Evolutionary conservation across 2,329 filamentous ascomycete species (phyloP).

Genomic region (Sporothrix protearum): DNA sequence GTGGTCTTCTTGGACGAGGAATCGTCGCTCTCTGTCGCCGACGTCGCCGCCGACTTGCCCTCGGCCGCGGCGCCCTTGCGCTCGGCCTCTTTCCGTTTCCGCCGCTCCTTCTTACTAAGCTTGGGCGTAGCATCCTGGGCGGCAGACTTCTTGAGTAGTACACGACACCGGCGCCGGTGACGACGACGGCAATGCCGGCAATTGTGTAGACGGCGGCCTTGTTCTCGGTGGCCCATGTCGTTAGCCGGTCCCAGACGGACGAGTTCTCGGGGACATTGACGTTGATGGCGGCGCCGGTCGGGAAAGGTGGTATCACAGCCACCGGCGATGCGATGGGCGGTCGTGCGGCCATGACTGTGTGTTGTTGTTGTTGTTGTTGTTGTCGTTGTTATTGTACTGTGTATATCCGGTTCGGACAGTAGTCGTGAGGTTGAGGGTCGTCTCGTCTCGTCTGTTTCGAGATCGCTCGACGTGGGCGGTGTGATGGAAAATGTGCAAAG

Average conservation of each 20-base stretch:
- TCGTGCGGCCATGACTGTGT: slow-evolving; percentile 40
- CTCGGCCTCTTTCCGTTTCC: slow-evolving; percentile 79
- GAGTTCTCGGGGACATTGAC: slow-evolving; percentile 56
- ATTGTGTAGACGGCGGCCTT: slow-evolving; percentile 95
- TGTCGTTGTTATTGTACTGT: neutral
- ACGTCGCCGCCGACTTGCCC: slow-evolving; percentile 43
- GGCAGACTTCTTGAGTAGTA: slow-evolving; percentile 70
- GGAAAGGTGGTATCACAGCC: slow-evolving; percentile 34
- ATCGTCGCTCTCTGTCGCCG: slow-evolving; percentile 32
- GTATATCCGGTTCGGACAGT: neutral
- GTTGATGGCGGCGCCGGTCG: slow-evolving; percentile 36
- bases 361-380: too few relatives aligned
- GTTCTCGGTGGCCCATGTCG: slow-evolving; percentile 90
- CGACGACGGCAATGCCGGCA: slow-evolving; percentile 87
- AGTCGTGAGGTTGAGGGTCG: neutral
- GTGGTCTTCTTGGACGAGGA: slow-evolving; percentile 40
- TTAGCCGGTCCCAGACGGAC: slow-evolving; percentile 83
- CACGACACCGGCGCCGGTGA: slow-evolving; percentile 84
- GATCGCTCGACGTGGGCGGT: neutral
- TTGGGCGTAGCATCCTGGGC: slow-evolving; percentile 58
- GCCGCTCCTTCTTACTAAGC: slow-evolving; percentile 82
- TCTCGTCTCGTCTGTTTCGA: neutral
- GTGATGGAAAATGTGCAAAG: neutral
- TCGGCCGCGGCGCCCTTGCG: slow-evolving; percentile 47
- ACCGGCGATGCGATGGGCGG: slow-evolving; percentile 35